phyloP scores from a whole-genome alignment of 257 asterid species.

The Misopates orontium region DNA sequence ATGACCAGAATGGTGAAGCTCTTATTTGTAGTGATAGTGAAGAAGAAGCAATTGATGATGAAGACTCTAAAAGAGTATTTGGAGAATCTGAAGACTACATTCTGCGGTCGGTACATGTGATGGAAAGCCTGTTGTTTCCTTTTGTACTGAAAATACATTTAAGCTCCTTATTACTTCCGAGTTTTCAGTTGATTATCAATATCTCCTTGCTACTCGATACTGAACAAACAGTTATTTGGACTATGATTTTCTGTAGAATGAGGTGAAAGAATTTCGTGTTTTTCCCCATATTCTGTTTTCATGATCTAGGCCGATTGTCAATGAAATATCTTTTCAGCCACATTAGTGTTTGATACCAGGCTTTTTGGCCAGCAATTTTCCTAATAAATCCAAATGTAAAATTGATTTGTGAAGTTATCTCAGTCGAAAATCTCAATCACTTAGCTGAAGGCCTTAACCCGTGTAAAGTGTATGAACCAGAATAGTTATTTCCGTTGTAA shows the following conservation, averaged over 20 bases:
- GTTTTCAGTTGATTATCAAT: constrained; percentile 13
- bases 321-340: neutral
- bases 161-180: constrained; percentile 17
- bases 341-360: neutral
- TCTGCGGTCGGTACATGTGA: constrained; percentile 66
- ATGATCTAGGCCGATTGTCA: constrained; percentile 6
- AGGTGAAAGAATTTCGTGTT: neutral
- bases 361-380: neutral
- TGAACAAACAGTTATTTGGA: constrained; percentile 5
- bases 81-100: constrained; percentile 81
- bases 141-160: constrained; percentile 8
- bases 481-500: neutral
- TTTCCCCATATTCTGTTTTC: constrained; percentile 12
- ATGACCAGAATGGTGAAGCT: constrained; percentile 91
- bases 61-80: constrained; percentile 87
- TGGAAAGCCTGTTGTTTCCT: constrained; percentile 26
- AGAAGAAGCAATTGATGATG: constrained; percentile 79
- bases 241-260: constrained; percentile 16
- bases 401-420: neutral
- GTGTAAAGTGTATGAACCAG: neutral
- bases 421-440: neutral
- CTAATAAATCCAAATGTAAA: constrained; percentile 8
- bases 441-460: neutral
- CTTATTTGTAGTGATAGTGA: constrained; percentile 96
- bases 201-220: constrained; percentile 13